Evolutionary conservation across 371 early-diverging fungal genomes (phyloP).

Genomic region (Phascolomyces articulosus): DNA sequence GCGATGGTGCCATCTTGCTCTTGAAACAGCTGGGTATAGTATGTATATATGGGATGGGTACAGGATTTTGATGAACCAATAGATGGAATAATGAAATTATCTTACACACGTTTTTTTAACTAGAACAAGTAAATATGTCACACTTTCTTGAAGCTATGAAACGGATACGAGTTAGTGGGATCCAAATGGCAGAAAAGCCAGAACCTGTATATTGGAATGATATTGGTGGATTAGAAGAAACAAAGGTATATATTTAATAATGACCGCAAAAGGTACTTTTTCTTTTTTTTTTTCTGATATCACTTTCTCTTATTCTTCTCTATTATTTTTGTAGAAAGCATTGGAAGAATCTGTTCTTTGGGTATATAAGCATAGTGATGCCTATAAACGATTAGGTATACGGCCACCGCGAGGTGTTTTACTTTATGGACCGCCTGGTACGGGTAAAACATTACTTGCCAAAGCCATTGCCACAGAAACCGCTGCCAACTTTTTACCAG

Average conservation of each 20-base stretch:
- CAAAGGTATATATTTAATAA: conserved; percentile 59
- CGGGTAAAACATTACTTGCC: conserved; percentile 89
- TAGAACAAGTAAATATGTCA: background rate
- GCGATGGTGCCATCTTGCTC: conserved; percentile 53
- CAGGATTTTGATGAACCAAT: too few species aligned
- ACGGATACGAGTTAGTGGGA: conserved; percentile 36
- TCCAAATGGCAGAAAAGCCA: conserved; percentile 53
- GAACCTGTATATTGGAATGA: conserved; percentile 79
- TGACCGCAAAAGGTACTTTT: too few species aligned
- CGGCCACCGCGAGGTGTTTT: conserved; percentile 73
- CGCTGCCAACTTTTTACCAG: conserved; percentile 90
- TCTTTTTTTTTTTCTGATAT: too few species aligned
- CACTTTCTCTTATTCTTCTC: too few species aligned
- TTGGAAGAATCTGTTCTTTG: conserved; percentile 93
- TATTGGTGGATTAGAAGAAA: conserved; percentile 92
- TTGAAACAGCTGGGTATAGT: conserved; percentile 19
- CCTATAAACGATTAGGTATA: conserved; percentile 67
- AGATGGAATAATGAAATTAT: too few species aligned
- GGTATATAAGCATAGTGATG: conserved; percentile 73
- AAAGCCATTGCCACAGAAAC: conserved; percentile 93
- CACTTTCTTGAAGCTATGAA: conserved; percentile 37
- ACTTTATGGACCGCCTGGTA: conserved; percentile 92
- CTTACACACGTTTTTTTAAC: too few species aligned
- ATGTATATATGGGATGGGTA: background rate
- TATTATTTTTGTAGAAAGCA: conserved; percentile 46